These are phyloP conservation scores for Cladosporium colombiae DNA, from an alignment of 2,329 filamentous ascomycete genomes.

Conservation along the genomic window DNA sequence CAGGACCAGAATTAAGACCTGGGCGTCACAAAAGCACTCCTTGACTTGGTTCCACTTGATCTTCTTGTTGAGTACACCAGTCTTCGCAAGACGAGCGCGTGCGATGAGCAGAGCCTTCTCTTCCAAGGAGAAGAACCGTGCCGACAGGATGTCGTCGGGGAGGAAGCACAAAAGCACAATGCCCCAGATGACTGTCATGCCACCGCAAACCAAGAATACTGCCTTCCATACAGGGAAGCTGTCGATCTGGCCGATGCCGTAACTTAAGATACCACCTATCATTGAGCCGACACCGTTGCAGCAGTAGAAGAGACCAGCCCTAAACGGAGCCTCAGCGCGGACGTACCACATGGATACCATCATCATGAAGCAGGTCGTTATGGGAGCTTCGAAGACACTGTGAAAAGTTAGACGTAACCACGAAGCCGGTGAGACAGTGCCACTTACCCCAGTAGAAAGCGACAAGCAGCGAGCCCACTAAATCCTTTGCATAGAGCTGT, in stretches of 20 bases:
- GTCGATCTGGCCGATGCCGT: slow-evolving; percentile 44
- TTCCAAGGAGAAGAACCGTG: slow-evolving; percentile 66
- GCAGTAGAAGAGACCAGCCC: slow-evolving; percentile 58
- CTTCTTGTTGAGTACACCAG: slow-evolving; percentile 47
- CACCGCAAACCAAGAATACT: slow-evolving; percentile 66
- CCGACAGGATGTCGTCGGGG: slow-evolving; percentile 70
- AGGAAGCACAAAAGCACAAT: slow-evolving; percentile 62
- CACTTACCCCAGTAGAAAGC: slow-evolving; percentile 61
- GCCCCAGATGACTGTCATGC: slow-evolving; percentile 63
- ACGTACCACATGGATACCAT: slow-evolving; percentile 50
- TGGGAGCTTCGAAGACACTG: slow-evolving; percentile 49
- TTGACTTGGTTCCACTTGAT: slow-evolving; percentile 57
- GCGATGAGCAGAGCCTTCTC: slow-evolving; percentile 50
- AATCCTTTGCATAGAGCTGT: slow-evolving; percentile 65
- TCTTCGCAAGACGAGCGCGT: slow-evolving; percentile 47
- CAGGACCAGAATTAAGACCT: slow-evolving; percentile 46
- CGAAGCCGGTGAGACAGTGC: background rate
- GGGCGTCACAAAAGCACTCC: slow-evolving; percentile 64
- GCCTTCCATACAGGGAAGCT: slow-evolving; percentile 47
- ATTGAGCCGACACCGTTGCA: slow-evolving; percentile 75
- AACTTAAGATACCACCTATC: slow-evolving; percentile 67
- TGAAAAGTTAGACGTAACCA: background rate
- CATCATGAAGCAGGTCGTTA: slow-evolving; percentile 45
- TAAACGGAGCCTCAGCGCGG: slow-evolving; percentile 53
- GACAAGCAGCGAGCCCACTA: slow-evolving; percentile 58